Evolutionary conservation across 2,329 filamentous ascomycete species (phyloP).

Genomic region (Westerdykella ornata): DNA sequence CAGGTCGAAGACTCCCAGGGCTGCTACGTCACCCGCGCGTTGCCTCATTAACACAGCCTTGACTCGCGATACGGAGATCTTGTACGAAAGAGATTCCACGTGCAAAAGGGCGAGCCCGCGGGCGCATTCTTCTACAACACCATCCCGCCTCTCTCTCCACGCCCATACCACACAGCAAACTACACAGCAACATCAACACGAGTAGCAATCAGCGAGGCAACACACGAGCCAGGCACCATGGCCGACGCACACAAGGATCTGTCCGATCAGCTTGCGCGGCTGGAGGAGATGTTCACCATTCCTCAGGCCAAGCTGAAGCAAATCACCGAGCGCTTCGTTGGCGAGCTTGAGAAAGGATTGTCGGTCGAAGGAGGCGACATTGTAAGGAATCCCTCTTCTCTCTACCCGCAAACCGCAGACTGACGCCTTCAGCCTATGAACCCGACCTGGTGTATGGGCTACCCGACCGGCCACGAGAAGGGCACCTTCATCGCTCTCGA

Average conservation of each 20-base stretch:
- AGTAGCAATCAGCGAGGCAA: constrained; percentile 15
- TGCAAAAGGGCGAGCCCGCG: constrained; percentile 62
- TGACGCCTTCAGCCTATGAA: constrained; percentile 72
- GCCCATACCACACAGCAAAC: not conserved
- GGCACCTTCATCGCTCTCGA: constrained; percentile 86
- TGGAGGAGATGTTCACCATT: constrained; percentile 81
- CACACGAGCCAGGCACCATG: constrained; percentile 63
- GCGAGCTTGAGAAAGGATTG: constrained; percentile 80
- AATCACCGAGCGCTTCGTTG: constrained; percentile 83
- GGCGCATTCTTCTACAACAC: constrained; percentile 3
- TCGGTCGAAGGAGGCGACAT: constrained; percentile 86
- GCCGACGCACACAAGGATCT: constrained; percentile 84
- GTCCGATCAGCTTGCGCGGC: constrained; percentile 68
- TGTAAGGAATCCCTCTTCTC: constrained; percentile 52
- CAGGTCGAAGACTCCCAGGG: not conserved
- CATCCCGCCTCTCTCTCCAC: not conserved
- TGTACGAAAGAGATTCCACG: constrained; percentile 57
- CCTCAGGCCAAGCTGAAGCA: constrained; percentile 73
- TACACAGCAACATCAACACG: not conserved
- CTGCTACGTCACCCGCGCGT: constrained; percentile 1
- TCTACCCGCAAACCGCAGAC: not conserved
- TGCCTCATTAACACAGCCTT: not conserved
- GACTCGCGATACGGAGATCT: constrained; percentile 53
- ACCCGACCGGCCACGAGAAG: constrained; percentile 78
- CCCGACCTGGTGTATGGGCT: constrained; percentile 91